Percentiles rank a stretch among this genome's conserved stretches.
These are phyloP conservation scores for Ambrosia hybrid DNA, from an alignment of 140 eudicot genomes.

Conservation along the genomic window DNA sequence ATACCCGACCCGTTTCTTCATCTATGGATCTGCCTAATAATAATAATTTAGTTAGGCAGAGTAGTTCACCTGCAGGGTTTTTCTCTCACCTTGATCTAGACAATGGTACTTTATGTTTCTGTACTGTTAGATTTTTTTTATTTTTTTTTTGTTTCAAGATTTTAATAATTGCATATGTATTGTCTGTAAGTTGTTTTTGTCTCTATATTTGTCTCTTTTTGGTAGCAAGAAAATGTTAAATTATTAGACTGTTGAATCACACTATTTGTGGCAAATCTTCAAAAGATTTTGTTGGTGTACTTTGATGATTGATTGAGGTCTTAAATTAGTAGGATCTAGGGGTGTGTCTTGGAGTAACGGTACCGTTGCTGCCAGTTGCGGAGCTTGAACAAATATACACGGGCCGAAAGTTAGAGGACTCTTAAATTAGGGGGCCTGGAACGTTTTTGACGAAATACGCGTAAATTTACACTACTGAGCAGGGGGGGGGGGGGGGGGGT, in stretches of 20 bases:
- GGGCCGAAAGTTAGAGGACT: too few relatives aligned
- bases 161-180: slow-evolving; percentile 7
- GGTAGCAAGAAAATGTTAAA: slow-evolving; percentile 17
- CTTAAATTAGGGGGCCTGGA: too few relatives aligned
- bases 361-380: too few relatives aligned
- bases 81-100: slow-evolving; percentile 57
- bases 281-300: neutral
- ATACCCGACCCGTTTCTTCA: neutral
- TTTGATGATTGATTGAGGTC: neutral
- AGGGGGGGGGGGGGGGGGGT: too few relatives aligned
- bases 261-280: slow-evolving; percentile 29
- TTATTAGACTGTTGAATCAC: neutral
- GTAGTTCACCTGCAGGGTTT: slow-evolving; percentile 90
- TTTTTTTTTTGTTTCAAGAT: neutral
- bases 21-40: too few relatives aligned
- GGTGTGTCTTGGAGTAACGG: too few relatives aligned
- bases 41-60: slow-evolving; percentile 63
- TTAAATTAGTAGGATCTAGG: neutral
- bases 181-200: slow-evolving; percentile 4
- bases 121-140: neutral
- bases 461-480: too few relatives aligned
- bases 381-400: too few relatives aligned
- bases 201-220: neutral
- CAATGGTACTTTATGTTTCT: slow-evolving; percentile 44
- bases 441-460: too few relatives aligned